Base-by-base conservation (phyloP, 257 asterid species). In the Solanum etuberosum region DNA sequence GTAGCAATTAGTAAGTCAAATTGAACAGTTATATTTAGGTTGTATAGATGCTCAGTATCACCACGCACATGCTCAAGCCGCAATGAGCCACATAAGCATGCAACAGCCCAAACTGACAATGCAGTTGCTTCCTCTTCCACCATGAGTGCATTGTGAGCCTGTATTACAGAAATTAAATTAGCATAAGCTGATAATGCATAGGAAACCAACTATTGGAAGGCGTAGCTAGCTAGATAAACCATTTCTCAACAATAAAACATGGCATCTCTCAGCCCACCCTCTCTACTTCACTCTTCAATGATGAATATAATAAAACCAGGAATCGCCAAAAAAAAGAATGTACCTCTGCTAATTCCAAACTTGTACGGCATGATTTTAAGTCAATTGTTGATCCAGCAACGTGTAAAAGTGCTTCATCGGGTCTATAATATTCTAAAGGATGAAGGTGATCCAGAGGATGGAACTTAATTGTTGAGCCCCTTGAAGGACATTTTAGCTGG, bases 61-160 rank as follows among this genome's bases (percentile, higher is more conserved):
- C 42, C 85, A 91, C 95, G 90, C 90, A 97, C 99, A 91, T 97
- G 96, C 91, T 97, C 99, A 89, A 97, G 95, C 57, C 98, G 94
- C 86, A 97, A 93, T 87, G 99, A 91, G 68, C 99, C 99, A 89
- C 99, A 96, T 77, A 96, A 90, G 94, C 98, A 95, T 85, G 99
- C 99, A 91, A 96, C 87, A 87, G 99, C 94, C 99, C 99, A 96
- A 10, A 93, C 96, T 21, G 99, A 95, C 92, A 97, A 92, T 84
- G 99, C 95, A 91, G 95, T 89, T 77, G 99, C 98, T 91, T 97
- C 99, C 93, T 97, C 99, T 92, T 97, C 99, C 80, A 91, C 99
- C 98, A 93, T 91, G 81, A 96, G 97, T 34, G 96, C 99, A 87
- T 86, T 90, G 80, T 96, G 97, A 84, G 91, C 99, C 99, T 97